phyloP scores from a whole-genome alignment of 2,329 filamentous ascomycete species.

The Pezicula neosporulosa region DNA sequence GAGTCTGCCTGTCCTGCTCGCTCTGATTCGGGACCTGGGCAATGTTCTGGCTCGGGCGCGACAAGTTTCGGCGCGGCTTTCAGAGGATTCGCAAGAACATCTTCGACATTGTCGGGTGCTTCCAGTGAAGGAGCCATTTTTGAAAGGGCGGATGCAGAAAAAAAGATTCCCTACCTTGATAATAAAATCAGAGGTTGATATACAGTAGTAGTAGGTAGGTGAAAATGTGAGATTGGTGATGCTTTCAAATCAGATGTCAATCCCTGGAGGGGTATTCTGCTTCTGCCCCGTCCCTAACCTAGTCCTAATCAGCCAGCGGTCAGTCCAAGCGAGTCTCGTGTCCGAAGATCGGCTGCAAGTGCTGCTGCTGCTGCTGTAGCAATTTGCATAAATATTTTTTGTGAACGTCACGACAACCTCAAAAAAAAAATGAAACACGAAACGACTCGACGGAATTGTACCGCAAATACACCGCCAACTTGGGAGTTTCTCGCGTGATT shows the following conservation, averaged over 20 bases:
- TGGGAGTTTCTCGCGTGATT: too few relatives aligned
- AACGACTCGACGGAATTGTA: too few relatives aligned
- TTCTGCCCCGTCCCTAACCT: background rate
- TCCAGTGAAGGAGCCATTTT: conserved; percentile 82
- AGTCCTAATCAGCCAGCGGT: background rate
- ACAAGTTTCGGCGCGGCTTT: conserved; percentile 81
- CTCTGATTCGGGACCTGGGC: conserved; percentile 82
- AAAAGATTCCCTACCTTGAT: too few relatives aligned
- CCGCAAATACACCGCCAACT: too few relatives aligned
- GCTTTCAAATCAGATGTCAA: background rate
- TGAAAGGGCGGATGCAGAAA: background rate
- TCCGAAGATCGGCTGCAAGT: background rate
- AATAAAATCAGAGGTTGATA: too few relatives aligned
- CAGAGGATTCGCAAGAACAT: conserved; percentile 72
- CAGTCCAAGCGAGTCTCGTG: background rate
- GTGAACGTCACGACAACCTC: too few relatives aligned
- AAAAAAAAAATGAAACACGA: too few relatives aligned
- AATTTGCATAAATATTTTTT: too few relatives aligned
- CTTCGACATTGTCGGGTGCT: conserved; percentile 60
- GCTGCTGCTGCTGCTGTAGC: too few relatives aligned
- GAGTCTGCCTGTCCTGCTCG: conserved; percentile 70
- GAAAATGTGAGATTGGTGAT: background rate
- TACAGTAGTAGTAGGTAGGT: too few relatives aligned
- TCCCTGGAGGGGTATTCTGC: background rate
- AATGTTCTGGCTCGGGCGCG: conserved; percentile 95